Base-by-base conservation (phyloP, 768 basidiomycete genomes). In the Chalciporus chontae region DNA sequence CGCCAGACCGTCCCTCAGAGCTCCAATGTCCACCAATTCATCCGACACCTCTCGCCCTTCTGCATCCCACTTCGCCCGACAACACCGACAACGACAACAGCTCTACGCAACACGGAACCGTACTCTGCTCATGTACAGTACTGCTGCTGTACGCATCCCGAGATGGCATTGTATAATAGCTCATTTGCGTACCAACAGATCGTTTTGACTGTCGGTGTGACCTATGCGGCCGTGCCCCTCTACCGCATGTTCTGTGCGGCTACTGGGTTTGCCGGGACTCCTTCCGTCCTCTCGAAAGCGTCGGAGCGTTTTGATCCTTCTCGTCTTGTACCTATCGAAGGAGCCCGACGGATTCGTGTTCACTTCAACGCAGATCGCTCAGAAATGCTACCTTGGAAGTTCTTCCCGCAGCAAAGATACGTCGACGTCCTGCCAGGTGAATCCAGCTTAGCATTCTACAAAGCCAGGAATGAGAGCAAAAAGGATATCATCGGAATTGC, bases 231-330 rank as follows among this genome's bases (percentile, higher is more conserved):
- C 32, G 95, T 98, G 1, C 96, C 96, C 0, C 76, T 97, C 14
- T 99, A 99, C 69, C 87, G 96, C 53, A 94, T 95, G 71, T 99
- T 99, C 73, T 99, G 96, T 68, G 87, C 93, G 7, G 91, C 94
- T 13, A 99, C 96, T 4, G 96, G 96, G 8, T 99, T 95, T 63
- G 91, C 87, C 18, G 96, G 96, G 4, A 94, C 92, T 21, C 96
- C 96, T 13, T 84, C 90, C 32, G 90, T 94, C 43, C 84, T 89
- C 24, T 84, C 81, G n/a, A 63, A 53, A 1, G 60, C 60, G 17
- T 65, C 64, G 8, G 90, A 85, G 34, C 81, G 85, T 31, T 94
- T 91, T 56, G 84, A 86, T 45, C 79, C 94, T 0, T 89, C 90
- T 47, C 83, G 94, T 21, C 81, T 98, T 5, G 84, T 90, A 4